Percentiles rank a stretch among this genome's conserved stretches.
phyloP scores from a whole-genome alignment of 148 eudicot species.

The Amaranthus cruentus region DNA sequence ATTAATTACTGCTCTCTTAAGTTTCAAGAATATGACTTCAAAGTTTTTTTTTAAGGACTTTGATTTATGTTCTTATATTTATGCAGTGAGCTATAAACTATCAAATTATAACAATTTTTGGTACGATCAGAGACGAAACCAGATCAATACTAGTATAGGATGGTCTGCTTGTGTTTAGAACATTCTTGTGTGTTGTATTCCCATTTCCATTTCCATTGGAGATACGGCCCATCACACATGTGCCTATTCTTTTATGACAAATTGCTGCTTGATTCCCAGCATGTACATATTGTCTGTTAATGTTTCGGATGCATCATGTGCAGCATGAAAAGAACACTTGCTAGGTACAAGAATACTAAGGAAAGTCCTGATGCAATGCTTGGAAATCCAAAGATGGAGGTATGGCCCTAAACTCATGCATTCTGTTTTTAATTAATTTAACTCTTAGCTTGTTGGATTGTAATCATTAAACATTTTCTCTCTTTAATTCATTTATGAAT shows the following conservation, averaged over 20 bases:
- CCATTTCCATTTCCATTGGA: neutral
- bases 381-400: conserved; percentile 38
- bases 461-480: neutral
- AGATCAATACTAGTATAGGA: too few relatives aligned
- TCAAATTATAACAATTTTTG: too few relatives aligned
- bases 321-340: conserved; percentile 53
- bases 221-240: too few relatives aligned
- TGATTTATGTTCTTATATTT: too few relatives aligned
- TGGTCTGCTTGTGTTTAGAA: too few relatives aligned
- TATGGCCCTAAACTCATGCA: conserved; percentile 13
- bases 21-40: too few relatives aligned
- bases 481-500: neutral
- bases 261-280: neutral
- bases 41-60: too few relatives aligned
- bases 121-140: too few relatives aligned
- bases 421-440: too few relatives aligned
- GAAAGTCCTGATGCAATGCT: conserved; percentile 29
- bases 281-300: neutral
- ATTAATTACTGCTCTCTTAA: too few relatives aligned
- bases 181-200: neutral
- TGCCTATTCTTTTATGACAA: neutral
- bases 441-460: neutral
- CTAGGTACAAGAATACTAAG: conserved; percentile 42
- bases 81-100: too few relatives aligned
- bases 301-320: conserved; percentile 6